Percentiles rank a stretch among this genome's conserved stretches.
Conservation (phyloP, 768 basidiomycete species). For the Symmetrospora coprosmae region DNA sequence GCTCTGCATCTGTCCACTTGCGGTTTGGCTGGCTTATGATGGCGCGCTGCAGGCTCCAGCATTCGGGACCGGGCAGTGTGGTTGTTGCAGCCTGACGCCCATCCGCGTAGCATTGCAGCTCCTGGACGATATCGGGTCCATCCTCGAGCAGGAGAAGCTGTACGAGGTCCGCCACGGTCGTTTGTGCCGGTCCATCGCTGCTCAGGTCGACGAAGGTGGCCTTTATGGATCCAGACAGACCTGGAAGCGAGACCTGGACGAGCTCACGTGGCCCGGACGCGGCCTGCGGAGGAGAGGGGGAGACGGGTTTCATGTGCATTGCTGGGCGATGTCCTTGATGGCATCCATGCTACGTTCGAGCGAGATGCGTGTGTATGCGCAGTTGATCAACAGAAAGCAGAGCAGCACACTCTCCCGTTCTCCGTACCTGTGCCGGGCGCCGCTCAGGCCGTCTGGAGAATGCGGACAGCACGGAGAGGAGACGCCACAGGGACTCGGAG, state of each 20-base stretch:
- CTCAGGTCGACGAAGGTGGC: slow-evolving; percentile 20
- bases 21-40: slow-evolving; percentile 29
- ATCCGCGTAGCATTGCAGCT: slow-evolving; percentile 4
- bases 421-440: too few species aligned
- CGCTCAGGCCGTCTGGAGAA: too few species aligned
- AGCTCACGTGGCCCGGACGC: slow-evolving; percentile 23
- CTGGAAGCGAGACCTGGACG: slow-evolving; percentile 23
- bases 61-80: neutral
- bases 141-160: slow-evolving; percentile 21
- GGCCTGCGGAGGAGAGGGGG: too few species aligned
- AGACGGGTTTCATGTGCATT: too few species aligned
- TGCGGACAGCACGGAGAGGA: too few species aligned
- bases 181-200: too few species aligned
- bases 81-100: neutral
- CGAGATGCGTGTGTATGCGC: too few species aligned
- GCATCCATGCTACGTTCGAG: too few species aligned
- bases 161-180: slow-evolving; percentile 20
- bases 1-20: slow-evolving; percentile 57
- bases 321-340: too few species aligned
- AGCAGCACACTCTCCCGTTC: too few species aligned
- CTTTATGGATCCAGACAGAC: slow-evolving; percentile 4
- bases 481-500: too few species aligned
- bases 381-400: too few species aligned
- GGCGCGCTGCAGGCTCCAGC: slow-evolving; percentile 27
- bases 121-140: slow-evolving; percentile 20